Evolutionary conservation across 106 monocot genomes (phyloP).

Genomic region (Acorus gramineus): DNA sequence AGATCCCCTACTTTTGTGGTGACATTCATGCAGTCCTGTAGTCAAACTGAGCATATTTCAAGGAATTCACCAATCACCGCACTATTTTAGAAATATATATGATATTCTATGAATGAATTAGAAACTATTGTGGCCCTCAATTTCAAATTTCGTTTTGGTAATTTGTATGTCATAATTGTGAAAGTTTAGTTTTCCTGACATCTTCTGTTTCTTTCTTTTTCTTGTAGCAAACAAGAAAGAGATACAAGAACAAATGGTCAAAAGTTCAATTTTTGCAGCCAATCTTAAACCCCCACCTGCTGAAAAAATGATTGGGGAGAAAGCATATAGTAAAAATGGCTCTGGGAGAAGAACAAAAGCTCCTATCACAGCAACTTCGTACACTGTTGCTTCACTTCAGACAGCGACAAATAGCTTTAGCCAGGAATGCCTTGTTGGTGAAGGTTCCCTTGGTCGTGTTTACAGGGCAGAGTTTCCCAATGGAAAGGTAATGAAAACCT

Average conservation of each 20-base stretch:
- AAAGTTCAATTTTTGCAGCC: slow-evolving; percentile 23
- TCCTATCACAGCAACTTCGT: slow-evolving; percentile 61
- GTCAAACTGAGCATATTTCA: no score
- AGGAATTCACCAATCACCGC: no score
- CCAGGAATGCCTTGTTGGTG: slow-evolving; percentile 69
- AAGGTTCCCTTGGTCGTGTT: slow-evolving; percentile 88
- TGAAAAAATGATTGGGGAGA: slow-evolving; percentile 38
- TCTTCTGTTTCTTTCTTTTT: not conserved
- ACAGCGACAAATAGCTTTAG: slow-evolving; percentile 82
- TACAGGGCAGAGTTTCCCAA: slow-evolving; percentile 74
- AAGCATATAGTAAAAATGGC: slow-evolving; percentile 31
- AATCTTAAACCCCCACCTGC: slow-evolving; percentile 28
- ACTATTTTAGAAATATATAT: no score
- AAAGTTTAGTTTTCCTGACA: not conserved
- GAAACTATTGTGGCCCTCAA: no score
- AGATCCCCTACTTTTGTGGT: no score
- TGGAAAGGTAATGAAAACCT: slow-evolving; percentile 50
- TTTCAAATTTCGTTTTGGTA: no score
- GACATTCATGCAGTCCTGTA: no score
- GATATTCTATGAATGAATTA: no score
- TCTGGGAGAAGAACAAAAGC: slow-evolving; percentile 29
- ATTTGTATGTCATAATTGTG: no score
- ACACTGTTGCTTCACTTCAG: slow-evolving; percentile 75
- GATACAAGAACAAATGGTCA: slow-evolving; percentile 21
- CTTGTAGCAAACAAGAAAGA: slow-evolving; percentile 32